Conservation (phyloP, 305 asterid genomes). For the Plantago coronopus region DNA sequence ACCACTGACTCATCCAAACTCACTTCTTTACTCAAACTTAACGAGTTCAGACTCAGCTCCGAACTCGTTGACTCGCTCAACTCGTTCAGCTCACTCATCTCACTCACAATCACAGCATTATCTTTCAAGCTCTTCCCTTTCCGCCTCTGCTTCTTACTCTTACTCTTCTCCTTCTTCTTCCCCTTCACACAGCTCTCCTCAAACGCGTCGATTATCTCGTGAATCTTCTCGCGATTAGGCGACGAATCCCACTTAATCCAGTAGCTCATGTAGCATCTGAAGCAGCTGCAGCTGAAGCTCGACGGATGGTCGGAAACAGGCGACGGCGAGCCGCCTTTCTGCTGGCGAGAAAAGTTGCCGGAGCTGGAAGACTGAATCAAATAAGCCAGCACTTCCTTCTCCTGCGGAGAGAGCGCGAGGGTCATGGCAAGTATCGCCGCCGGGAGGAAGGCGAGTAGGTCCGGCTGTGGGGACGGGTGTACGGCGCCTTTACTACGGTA, state of each 20-base stretch:
- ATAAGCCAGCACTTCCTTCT: conserved; percentile 58
- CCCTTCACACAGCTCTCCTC: conserved; percentile 50
- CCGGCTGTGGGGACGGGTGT: conserved; percentile 56
- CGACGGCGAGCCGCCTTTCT: conserved; percentile 23
- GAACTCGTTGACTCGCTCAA: conserved; percentile 33
- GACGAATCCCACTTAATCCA: conserved; percentile 90
- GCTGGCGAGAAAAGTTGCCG: conserved; percentile 29
- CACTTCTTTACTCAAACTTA: too few species aligned
- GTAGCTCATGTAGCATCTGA: conserved; percentile 73
- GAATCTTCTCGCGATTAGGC: conserved; percentile 74
- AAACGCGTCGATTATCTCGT: conserved; percentile 77
- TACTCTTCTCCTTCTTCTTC: conserved; percentile 40
- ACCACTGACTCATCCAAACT: conserved; percentile 19
- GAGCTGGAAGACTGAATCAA: conserved; percentile 58
- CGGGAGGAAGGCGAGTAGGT: conserved; percentile 56
- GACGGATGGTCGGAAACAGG: conserved; percentile 38
- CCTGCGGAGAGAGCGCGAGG: conserved; percentile 45
- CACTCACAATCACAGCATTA: too few species aligned
- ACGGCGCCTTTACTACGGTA: conserved; percentile 49
- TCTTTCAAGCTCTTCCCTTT: conserved; percentile 38
- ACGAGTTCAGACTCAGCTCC: conserved; percentile 24
- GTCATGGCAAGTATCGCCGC: conserved; percentile 56
- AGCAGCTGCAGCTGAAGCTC: conserved; percentile 66
- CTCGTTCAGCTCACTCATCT: too few species aligned
- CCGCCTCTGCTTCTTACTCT: conserved; percentile 50